Base-by-base conservation (phyloP, 2,329 filamentous ascomycete species). In the Tricladium varicosporioides region DNA sequence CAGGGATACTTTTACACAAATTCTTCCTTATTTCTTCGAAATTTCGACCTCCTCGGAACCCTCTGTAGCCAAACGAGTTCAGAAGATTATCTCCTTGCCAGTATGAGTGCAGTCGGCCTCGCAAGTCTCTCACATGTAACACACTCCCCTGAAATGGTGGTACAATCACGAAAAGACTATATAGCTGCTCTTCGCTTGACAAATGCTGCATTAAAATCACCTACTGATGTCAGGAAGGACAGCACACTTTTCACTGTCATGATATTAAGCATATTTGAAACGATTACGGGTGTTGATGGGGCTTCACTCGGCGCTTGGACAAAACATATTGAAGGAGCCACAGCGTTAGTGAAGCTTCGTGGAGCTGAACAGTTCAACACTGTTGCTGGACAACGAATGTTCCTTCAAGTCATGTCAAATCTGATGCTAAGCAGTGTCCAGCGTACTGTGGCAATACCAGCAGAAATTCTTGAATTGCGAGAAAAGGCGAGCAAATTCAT, bases 321-420 rank as follows among this genome's bases (percentile, higher is more conserved):
- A 56, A 72, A 80, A 51, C 80, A 83, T 61, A 74, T 82, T 53
- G 78, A 76, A 47, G 80, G 79, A n/a, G 80, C 80, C 2, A 75
- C 76, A 1, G 72, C 75, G 4, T 71, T 83, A 15, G 75, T 80
- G 5, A 73, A 70, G 52, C 71, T 81, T 63, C 75, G 80, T 48
- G 80, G 80, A 15, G 63, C 71, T 4, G 67, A 68, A 2, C 79
- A 81, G 57, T 79, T 83, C 62, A 68, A 65, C 44, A 78, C 75
- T 13, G 69, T 69, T 53, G 74, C 78, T 5, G 79, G 80, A 4
- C 69, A 73, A 40, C 73, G 76, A 52, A 79, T 83, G 77, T 82
- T 83, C 61, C 72, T 79, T 52, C 80, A 81, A 75, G 73, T 81
- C 18, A 78, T 73, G 27, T 74, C 80, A 54, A 77, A 75, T 48